Percentiles rank a stretch among this genome's conserved stretches.
Evolutionary conservation across 1,284 basidiomycete genomes (phyloP).

Genomic region (Dichomitus squalens): DNA sequence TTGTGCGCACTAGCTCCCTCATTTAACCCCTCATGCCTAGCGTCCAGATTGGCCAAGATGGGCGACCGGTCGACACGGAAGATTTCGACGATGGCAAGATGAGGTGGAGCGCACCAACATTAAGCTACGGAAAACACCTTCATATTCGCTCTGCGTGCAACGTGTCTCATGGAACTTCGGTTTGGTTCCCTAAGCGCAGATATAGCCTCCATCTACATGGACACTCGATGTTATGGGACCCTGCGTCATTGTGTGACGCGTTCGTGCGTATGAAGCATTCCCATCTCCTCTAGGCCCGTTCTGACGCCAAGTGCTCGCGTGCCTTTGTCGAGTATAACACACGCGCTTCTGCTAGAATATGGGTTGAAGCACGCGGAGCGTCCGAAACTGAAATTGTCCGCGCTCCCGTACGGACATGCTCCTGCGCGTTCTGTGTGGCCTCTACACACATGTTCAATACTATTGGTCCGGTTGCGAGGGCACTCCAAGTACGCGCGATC

Average conservation of each 20-base stretch:
- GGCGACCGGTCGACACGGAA: neutral
- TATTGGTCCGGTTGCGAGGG: neutral
- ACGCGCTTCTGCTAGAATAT: neutral
- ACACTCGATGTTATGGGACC: neutral
- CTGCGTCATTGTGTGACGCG: neutral
- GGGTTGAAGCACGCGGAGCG: too few species aligned
- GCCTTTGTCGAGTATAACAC: neutral
- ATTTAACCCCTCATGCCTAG: slow-evolving; percentile 7
- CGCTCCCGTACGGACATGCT: neutral
- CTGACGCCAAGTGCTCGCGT: too few species aligned
- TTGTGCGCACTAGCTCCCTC: slow-evolving; percentile 8
- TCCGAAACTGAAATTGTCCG: too few species aligned
- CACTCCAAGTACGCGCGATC: too few species aligned
- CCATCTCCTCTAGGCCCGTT: neutral
- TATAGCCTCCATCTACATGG: neutral
- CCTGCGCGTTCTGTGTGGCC: neutral
- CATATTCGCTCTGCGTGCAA: neutral
- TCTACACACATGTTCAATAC: slow-evolving; percentile 1
- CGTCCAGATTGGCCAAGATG: neutral
- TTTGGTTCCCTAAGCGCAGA: slow-evolving; percentile 11
- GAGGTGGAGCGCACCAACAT: neutral
- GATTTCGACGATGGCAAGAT: neutral
- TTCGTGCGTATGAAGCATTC: neutral
- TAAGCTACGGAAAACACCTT: slow-evolving; percentile 16
- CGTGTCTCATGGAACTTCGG: slow-evolving; percentile 11